Base-by-base conservation (phyloP, 345 rosid genomes). In the Gossypium turneri region DNA sequence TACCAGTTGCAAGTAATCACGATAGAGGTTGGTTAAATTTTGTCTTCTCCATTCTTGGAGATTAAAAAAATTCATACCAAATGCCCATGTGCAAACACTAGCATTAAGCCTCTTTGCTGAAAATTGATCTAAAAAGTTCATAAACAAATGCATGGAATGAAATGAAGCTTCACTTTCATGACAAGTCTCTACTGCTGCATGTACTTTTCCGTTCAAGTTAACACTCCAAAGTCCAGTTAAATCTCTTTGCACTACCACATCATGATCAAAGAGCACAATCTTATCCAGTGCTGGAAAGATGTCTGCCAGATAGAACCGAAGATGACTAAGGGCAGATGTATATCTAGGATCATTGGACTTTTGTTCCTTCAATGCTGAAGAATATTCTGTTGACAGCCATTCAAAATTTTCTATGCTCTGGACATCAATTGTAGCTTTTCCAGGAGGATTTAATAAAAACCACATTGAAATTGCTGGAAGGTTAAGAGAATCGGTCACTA, bases 141-240 rank as follows among this genome's bases (percentile, higher is more conserved):
- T 67, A 74, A 87, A 83, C 83, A 72, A 81, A 68, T 80, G 83
- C 90, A 91, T 90, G 51, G 74, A 81, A 71, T 74, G 89, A 75
- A 86, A 92, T 45, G 98, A 82, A 80, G 84, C 74, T 62, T 86
- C 94, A 63, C 76, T 77, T 76, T 85, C 87, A 64, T 62, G 80
- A 80, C 99, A 95, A 55, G 94, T 95, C 86, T 90, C 93, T 15
- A 93, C 91, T 38, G 97, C 99, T 67, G 93, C 99, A 75, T 87
- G 81, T 51, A 91, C 99, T 80, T 88, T 93, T 52, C 94, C 91
- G 65, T 89, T 84, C 90, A 93, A 82, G 80, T 88, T 82, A 67
- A 86, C 73, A 83, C 76, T 86, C 97, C 96, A 95, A 73, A 95
- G 81, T 74, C 63, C 67, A 50, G 87, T 79, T 72, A 95, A 79